Conservation (phyloP, 2,329 filamentous ascomycete species). For the Exophiala oligosperma region DNA sequence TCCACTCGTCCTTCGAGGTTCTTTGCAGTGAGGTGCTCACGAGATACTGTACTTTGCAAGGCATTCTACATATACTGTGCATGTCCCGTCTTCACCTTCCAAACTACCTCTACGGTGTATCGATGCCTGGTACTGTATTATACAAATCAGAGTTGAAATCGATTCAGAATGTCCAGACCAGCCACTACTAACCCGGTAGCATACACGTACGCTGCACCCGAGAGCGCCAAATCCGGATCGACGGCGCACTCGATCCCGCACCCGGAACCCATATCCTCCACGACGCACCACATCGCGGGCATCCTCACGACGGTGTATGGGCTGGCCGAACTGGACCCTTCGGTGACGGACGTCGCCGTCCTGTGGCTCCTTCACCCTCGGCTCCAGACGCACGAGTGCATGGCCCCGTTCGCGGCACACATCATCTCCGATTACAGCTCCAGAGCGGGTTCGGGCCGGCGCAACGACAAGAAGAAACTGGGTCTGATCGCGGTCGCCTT, state of each 20-base stretch:
- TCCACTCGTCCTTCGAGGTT: too few species aligned
- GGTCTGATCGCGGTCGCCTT: constrained; percentile 81
- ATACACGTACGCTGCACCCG: constrained; percentile 25
- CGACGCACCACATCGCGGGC: constrained; percentile 70
- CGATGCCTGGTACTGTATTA: too few species aligned
- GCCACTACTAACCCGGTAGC: constrained; percentile 25
- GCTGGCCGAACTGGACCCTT: constrained; percentile 67
- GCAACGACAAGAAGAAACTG: constrained; percentile 34
- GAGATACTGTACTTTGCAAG: too few species aligned
- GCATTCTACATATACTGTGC: too few species aligned
- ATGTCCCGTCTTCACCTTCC: too few species aligned
- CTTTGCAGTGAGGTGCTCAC: too few species aligned
- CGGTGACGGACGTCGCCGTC: constrained; percentile 63
- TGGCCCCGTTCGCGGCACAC: constrained; percentile 72
- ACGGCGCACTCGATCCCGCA: constrained; percentile 27
- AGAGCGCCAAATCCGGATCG: constrained; percentile 17
- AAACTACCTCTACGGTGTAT: too few species aligned
- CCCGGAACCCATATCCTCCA: constrained; percentile 24
- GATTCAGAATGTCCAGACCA: constrained; percentile 7
- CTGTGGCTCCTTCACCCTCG: constrained; percentile 93
- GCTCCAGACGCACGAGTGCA: constrained; percentile 66
- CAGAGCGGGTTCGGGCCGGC: constrained; percentile 29
- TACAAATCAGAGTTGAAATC: too few species aligned
- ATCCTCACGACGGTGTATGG: constrained; percentile 80
- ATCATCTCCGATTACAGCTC: constrained; percentile 68